phyloP scores from a whole-genome alignment of 2,329 filamentous ascomycete genomes.

The Elsinoe fawcettii region DNA sequence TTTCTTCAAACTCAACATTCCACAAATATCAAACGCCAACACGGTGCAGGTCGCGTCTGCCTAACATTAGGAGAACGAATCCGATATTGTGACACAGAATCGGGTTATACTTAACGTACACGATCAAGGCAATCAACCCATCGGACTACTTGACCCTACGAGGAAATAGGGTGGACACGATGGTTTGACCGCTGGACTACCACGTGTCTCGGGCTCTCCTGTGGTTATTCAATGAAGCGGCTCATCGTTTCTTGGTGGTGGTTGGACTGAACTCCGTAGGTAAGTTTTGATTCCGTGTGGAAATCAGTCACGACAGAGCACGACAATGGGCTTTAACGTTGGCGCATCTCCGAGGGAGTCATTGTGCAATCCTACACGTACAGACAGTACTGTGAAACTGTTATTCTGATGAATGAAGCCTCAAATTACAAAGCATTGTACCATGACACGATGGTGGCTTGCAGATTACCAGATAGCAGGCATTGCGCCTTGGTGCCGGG shows the following conservation, averaged over 20 bases:
- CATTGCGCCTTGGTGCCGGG: not conserved
- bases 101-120: slow-evolving; percentile 7
- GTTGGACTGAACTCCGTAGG: slow-evolving; percentile 2
- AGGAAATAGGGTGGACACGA: slow-evolving; percentile 6
- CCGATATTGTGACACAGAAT: slow-evolving; percentile 11
- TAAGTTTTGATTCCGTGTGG: not conserved
- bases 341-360: not conserved
- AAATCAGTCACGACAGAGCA: not conserved
- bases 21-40: slow-evolving; percentile 2
- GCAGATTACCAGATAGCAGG: not conserved
- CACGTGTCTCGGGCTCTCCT: slow-evolving; percentile 1
- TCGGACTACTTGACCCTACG: not conserved
- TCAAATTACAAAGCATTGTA: not conserved
- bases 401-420: too few relatives aligned
- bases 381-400: not conserved
- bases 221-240: not conserved
- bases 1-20: slow-evolving; percentile 9
- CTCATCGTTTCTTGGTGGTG: not conserved
- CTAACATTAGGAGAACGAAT: slow-evolving; percentile 6
- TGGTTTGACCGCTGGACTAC: not conserved
- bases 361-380: not conserved
- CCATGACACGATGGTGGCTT: not conserved
- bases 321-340: not conserved
- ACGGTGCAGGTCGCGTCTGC: slow-evolving; percentile 6
- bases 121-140: not conserved